These are phyloP conservation scores for Vicia villosa DNA, from an alignment of 306 rosid species.

Conservation along the genomic window DNA sequence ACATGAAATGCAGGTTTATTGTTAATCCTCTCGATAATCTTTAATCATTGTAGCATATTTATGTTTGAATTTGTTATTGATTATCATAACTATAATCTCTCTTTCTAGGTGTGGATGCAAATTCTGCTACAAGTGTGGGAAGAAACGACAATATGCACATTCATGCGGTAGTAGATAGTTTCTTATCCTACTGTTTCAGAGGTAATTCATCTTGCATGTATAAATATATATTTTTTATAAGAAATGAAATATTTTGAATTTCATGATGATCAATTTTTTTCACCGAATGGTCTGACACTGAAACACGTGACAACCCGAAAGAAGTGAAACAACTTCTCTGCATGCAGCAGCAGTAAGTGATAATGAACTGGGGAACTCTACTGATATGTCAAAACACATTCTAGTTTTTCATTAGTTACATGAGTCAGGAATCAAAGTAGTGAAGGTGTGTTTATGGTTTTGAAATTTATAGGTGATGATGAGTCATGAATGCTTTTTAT, in stretches of 20 bases:
- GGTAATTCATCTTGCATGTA: neutral
- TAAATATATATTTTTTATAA: too few species aligned
- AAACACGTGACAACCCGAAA: too few species aligned
- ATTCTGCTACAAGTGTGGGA: constrained; percentile 5
- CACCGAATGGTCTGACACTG: neutral
- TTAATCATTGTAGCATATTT: neutral
- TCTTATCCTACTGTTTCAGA: neutral
- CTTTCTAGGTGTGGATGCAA: constrained; percentile 11
- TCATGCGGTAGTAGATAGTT: neutral
- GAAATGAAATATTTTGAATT: too few species aligned
- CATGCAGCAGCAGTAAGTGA: too few species aligned
- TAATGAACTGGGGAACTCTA: too few species aligned
- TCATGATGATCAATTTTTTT: too few species aligned
- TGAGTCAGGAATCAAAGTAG: too few species aligned
- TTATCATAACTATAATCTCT: neutral
- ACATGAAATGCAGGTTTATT: neutral
- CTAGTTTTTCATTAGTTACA: too few species aligned
- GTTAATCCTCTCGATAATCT: neutral
- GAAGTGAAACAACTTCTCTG: too few species aligned
- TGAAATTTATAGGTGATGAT: too few species aligned
- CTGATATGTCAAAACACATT: too few species aligned
- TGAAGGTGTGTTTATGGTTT: too few species aligned
- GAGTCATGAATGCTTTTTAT: neutral
- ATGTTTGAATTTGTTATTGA: neutral
- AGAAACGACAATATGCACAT: neutral